Evolutionary conservation across 257 asterid species (phyloP).

Genomic region (Dorcoceras hygrometricum): DNA sequence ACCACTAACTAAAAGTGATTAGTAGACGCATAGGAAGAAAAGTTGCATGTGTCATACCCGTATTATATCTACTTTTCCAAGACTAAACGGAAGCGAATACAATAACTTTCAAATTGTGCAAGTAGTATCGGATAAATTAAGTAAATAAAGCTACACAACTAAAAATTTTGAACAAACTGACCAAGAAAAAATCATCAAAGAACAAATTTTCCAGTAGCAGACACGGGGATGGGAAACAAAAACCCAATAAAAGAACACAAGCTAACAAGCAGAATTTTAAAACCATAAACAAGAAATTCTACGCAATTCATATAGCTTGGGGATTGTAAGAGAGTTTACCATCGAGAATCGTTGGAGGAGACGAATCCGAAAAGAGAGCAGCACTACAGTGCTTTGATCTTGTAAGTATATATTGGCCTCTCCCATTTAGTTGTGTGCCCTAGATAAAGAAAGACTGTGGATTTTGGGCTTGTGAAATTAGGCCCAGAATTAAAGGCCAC

Average conservation of each 20-base stretch:
- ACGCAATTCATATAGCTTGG: not conserved
- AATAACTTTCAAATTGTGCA: not conserved
- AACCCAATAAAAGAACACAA: not conserved
- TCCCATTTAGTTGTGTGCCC: not conserved
- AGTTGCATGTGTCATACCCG: not conserved
- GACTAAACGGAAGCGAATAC: not conserved
- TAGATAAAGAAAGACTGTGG: not conserved
- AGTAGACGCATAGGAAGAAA: not conserved
- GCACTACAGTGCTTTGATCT: no score
- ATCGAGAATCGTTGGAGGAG: not conserved
- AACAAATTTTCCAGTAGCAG: not conserved
- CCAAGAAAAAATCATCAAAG: no score
- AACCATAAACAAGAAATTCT: not conserved
- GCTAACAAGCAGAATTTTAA: not conserved
- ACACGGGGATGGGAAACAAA: not conserved
- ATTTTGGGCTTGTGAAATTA: not conserved
- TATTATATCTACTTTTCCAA: not conserved
- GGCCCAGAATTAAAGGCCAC: not conserved
- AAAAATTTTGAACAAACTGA: no score
- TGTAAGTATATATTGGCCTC: not conserved
- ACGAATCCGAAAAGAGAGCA: not conserved
- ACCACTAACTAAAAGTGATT: not conserved
- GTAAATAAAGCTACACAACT: not conserved
- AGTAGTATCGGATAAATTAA: no score
- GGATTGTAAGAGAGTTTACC: not conserved